These are phyloP conservation scores for Scenedesmus sp. DNA, from an alignment of 163 green algal genomes.

Conservation along the genomic window DNA sequence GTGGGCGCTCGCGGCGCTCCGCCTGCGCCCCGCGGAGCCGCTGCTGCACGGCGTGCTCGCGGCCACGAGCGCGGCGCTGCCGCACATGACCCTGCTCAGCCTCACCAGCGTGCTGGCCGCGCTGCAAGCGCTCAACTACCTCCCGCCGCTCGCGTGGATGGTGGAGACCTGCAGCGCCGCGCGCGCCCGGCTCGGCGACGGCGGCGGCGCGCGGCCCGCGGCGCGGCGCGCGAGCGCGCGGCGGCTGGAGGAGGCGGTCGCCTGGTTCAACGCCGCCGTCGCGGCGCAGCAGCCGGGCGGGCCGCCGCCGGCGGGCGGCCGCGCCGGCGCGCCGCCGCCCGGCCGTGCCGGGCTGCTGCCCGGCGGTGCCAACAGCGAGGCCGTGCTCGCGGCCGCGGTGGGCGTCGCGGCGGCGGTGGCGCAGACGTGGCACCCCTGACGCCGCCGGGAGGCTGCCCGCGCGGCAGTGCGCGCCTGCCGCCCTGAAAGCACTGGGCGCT, in stretches of 20 bases:
- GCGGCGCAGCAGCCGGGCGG: constrained; percentile 8
- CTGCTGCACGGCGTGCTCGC: constrained; percentile 8
- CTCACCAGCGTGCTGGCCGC: constrained; percentile 17
- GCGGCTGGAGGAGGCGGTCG: constrained; percentile 25
- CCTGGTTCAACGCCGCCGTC: constrained; percentile 14
- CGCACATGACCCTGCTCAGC: constrained; percentile 16
- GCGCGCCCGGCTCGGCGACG: background rate
- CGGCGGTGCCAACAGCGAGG: constrained; percentile 7
- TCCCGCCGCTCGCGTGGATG: constrained; percentile 34
- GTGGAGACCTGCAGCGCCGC: constrained; percentile 18
- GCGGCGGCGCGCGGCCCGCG: background rate
- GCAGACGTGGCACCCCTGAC: constrained; percentile 17
- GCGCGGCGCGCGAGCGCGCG: background rate
- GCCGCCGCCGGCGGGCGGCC: too few relatives aligned
- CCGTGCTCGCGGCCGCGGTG: constrained; percentile 27
- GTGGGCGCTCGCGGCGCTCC: constrained; percentile 1
- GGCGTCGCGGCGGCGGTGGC: constrained; percentile 31
- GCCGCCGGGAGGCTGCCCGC: too few relatives aligned
- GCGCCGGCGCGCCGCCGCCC: too few relatives aligned
- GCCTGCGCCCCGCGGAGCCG: background rate
- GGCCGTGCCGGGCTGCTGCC: constrained; percentile 5
- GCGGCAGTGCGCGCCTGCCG: too few relatives aligned
- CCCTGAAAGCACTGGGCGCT: too few relatives aligned
- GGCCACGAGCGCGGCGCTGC: background rate
- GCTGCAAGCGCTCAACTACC: constrained; percentile 6